Percentiles rank a stretch among this genome's conserved stretches.
Evolutionary conservation across 176 grass and related monocot genomes (phyloP).

Genomic region (Melocanna baccifera): DNA sequence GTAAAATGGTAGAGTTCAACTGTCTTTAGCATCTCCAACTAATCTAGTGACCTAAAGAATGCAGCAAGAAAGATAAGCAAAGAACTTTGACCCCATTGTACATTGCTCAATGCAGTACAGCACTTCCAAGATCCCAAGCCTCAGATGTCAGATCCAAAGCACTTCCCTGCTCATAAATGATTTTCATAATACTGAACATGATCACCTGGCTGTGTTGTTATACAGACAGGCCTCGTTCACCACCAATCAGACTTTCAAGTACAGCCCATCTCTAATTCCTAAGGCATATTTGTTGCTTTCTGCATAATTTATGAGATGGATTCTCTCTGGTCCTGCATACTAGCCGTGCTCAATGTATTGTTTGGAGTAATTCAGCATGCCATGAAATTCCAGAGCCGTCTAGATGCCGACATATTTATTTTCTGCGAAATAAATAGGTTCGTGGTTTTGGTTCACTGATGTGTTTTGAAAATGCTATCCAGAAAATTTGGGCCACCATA

Average conservation of each 20-base stretch:
- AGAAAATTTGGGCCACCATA: no score
- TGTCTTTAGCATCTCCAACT: neutral
- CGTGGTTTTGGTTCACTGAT: neutral
- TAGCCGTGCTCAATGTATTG: constrained; percentile 30
- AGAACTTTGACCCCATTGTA: neutral
- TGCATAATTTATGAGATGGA: constrained; percentile 37
- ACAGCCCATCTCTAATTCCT: neutral
- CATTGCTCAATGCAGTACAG: neutral
- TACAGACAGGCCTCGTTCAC: neutral
- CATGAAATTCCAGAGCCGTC: constrained; percentile 25
- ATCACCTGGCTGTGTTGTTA: neutral
- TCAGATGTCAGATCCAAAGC: constrained; percentile 33
- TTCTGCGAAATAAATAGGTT: neutral
- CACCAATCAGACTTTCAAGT: neutral
- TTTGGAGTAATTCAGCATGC: neutral
- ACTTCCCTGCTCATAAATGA: neutral
- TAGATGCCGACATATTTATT: constrained; percentile 26
- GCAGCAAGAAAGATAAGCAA: neutral
- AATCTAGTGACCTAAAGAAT: neutral
- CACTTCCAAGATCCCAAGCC: neutral
- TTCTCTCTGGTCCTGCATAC: constrained; percentile 10
- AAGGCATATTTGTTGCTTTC: constrained; percentile 34
- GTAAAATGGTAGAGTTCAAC: neutral
- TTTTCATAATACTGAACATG: constrained; percentile 23
- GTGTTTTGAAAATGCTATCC: neutral